Base-by-base conservation (phyloP, 345 rosid genomes). In the Euphorbia lathyris region DNA sequence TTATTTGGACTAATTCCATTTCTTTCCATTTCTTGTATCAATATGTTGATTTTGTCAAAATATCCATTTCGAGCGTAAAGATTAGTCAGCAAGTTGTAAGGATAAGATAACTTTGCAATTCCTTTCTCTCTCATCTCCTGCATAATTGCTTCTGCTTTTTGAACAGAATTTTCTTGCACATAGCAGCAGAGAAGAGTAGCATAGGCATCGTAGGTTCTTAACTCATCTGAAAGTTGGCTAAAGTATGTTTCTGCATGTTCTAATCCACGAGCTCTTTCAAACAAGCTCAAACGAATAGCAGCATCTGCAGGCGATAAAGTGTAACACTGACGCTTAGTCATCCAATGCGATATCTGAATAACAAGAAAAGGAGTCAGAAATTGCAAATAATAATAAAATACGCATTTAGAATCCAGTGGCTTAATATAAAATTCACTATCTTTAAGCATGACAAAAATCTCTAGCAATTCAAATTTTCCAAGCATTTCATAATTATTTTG, bases 301-400 rank as follows among this genome's bases (percentile, higher is more conserved):
- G 60, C 32, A 26, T 76, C 79, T 38, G 14, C 11, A 0, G 74
- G 51, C 4, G 74, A 66, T 12, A 56, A 42, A 20, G 25, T 1
- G 10, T 67, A 34, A 47, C 26, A 61, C 7, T 19, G 40, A n/a
- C 68, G 42, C 57, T 64, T 64, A 19, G 74, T 50, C 78, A 74
- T 71, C 78, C 82, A 78, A 20, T 74, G 36, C 17, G 82, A 78
- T 32, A 74, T 63, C 73, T 74, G 78, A 40, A 70, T 6, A n/a
- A n/a, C n/a, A n/a, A n/a, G n/a, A n/a, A n/a, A 58, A 56, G 47
- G 13, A 13, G 12, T 42, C 47, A 42, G n/a, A 42, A 42, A 42
- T 42, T 42, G 47, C 47, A 42, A 42, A 42, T 9, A 42, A 13
- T 42, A 42, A 42, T 9, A 42, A 42, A 42, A 42, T 3, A 12